Base-by-base conservation (phyloP, 2,329 filamentous ascomycete species). In the Corinectria fuckeliana region DNA sequence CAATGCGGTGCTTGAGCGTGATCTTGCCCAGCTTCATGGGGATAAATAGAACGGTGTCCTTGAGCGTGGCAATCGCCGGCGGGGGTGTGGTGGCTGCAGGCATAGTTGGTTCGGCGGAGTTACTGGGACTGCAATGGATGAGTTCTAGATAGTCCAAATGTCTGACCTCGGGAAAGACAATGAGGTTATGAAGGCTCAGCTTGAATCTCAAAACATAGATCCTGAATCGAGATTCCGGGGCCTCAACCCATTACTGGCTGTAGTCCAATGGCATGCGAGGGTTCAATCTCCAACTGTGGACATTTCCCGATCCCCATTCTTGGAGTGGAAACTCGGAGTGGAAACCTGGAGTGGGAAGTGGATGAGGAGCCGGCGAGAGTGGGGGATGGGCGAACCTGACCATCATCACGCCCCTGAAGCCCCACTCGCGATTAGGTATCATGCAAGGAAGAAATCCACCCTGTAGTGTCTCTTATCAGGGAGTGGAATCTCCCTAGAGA, bases 1-100 rank as follows among this genome's bases (percentile, higher is more conserved):
- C 71, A 21, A 78, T 69, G 23, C 77, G 74, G 58, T 79, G 77
- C 28, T 71, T 65, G 23, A 79, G 67, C 7, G 60, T 62, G 25
- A 71, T 53, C 14, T 69, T 65, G 21, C 77, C 77, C 38, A 79
- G 45, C 54, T 72, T 72, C 34, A 77, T 45, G 8, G 75, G 71
- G 1, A 69, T 63, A 60, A 78, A 78, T 11, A 78, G 61, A 28
- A 68, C 66, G 2, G 72, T 74, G 58, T 63, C 66, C 54, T 68
- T 63, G 21, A 70, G 60, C 11, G 68, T 59, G 25, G 63, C 47
- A 41, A 61, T 42, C 9, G 57, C 56, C 42, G 61, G 60, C 8
- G 64, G 65, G 23, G 65, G 64, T n/a, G 64, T 65, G 13, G 50
- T 60, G 49, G 63, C 63, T 30, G 32, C 50, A 20, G 63, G 63